A percentile compares a stretch with the other conserved stretches of the same genome.
These are phyloP conservation scores for Seiridium cupressi DNA, from an alignment of 2,329 filamentous ascomycete species.

Conservation along the genomic window DNA sequence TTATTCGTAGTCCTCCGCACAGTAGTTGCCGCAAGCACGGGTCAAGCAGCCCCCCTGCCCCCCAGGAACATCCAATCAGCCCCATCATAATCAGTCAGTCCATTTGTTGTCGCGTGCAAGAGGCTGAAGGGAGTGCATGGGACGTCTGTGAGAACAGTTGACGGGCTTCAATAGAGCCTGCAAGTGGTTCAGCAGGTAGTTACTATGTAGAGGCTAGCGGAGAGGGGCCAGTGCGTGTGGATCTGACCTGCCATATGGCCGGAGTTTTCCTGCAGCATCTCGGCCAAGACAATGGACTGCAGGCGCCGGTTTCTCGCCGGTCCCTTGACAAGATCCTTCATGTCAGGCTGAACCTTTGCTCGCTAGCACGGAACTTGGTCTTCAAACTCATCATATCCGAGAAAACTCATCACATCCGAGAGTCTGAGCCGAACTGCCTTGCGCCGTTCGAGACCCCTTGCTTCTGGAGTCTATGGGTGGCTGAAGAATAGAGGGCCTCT, in stretches of 20 bases:
- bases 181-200: neutral
- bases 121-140: neutral
- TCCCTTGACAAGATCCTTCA: neutral
- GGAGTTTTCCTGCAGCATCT: neutral
- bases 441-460: no score
- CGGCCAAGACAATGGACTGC: neutral
- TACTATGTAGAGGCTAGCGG: neutral
- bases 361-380: no score
- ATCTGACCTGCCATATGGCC: constrained; percentile 1
- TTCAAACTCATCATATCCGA: no score
- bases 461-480: no score
- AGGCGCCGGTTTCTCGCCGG: constrained; percentile 3
- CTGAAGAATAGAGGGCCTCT: no score
- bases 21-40: no score
- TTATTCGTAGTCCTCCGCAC: neutral
- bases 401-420: no score
- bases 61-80: neutral
- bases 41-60: neutral
- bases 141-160: neutral
- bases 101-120: neutral
- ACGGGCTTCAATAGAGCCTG: neutral
- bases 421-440: no score
- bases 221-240: neutral
- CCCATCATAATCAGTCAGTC: neutral
- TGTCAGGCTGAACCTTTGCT: no score